These are phyloP conservation scores for Neoboletus brunneissimus DNA, from an alignment of 768 basidiomycete genomes.

Conservation along the genomic window DNA sequence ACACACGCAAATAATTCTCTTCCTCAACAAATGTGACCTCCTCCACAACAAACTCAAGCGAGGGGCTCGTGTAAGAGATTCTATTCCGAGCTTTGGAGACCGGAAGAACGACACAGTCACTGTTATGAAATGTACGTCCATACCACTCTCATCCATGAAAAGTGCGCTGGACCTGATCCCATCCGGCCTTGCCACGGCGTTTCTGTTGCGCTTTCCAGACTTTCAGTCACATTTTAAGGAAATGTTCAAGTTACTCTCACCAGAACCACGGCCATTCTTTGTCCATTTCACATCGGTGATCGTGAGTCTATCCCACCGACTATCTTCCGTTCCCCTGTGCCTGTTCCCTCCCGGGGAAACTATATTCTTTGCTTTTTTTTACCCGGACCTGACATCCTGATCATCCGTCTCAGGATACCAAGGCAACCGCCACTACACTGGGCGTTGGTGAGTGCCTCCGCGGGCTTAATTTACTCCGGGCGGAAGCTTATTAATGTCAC, in stretches of 20 bases:
- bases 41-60: constrained; percentile 69
- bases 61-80: constrained; percentile 63
- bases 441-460: constrained; percentile 50
- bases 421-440: constrained; percentile 69
- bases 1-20: constrained; percentile 49
- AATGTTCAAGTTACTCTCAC: constrained; percentile 59
- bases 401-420: constrained; percentile 56
- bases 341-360: constrained; percentile 1
- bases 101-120: constrained; percentile 67
- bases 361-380: not conserved
- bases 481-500: constrained; percentile 2
- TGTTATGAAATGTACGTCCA: constrained; percentile 63
- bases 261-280: constrained; percentile 63
- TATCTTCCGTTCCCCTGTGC: constrained; percentile 4
- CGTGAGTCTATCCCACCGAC: constrained; percentile 42
- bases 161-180: constrained; percentile 8
- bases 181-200: not conserved
- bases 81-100: constrained; percentile 71
- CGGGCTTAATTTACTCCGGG: not conserved
- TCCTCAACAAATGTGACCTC: constrained; percentile 72
- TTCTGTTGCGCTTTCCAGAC: constrained; percentile 40
- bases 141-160: not conserved
- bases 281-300: constrained; percentile 76
- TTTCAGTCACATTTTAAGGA: constrained; percentile 82
- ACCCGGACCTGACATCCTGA: constrained; percentile 5